Evolutionary conservation across 768 basidiomycete genomes (phyloP), one percentile per base, ranked within the genome.

Genomic region (Mycena epipterygia): DNA sequence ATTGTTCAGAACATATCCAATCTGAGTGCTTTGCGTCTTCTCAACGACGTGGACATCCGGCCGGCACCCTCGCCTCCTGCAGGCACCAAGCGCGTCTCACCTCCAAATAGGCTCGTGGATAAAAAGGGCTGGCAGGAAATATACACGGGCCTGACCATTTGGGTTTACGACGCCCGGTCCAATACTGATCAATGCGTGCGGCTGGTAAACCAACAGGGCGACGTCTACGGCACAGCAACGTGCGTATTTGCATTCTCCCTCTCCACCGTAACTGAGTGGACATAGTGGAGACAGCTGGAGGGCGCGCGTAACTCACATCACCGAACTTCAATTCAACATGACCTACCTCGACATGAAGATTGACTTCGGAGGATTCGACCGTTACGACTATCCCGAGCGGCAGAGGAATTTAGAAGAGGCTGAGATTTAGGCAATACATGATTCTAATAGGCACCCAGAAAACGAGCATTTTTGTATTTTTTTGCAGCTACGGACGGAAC

Each of bases 281-380:
- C 32, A 32, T 77, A 95, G 94, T 39, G 94, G 89, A 25, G 94
- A 95, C 75, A 95, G 93, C 73, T 95, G 93, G 93, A 88, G 94
- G 23, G 91, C 91, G 14, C 84, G 90, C 53, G 91, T 86, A 2
- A 83, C 89, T 27, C 92, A 93, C 75, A 87, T 95, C 8, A 88
- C 86, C 68, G 93, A 94, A 78, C 83, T 95, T 41, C 93, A 94
- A 74, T 88, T 91, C 74, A 91, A 87, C 73, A 84, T 94, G 78
- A 83, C 86, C 5, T 83, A 83, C 23, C 86, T 86, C 21, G 87
- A 85, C 11, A 86, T 94, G 86, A 89, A 84, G 67, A 90, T 95
- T 35, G 88, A 91, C 76, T 95, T 95, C 76, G 92, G 92, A 42
- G 93, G 92, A 5, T 79, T 90, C 57, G 93, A 95, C 79, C 85